Evolutionary conservation across 257 asterid species (phyloP).

Genomic region (Solanum pinnatisectum): DNA sequence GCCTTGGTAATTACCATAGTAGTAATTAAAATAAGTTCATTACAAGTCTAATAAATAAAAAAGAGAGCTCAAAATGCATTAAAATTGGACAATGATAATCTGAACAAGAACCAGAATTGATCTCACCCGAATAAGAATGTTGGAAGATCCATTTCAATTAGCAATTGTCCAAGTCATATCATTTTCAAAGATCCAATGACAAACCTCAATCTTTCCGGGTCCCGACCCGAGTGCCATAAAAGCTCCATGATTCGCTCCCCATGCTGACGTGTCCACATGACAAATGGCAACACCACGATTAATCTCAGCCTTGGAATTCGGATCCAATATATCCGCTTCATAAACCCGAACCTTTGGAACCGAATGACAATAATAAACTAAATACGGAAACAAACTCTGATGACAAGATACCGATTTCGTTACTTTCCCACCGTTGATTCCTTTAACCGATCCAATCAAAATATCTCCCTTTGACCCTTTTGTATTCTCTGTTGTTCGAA

Average conservation of each 20-base stretch:
- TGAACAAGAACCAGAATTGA: conserved; percentile 5
- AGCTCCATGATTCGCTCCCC: conserved; percentile 85
- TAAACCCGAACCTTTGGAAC: conserved; percentile 89
- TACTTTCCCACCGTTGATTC: conserved; percentile 55
- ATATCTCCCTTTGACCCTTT: conserved; percentile 35
- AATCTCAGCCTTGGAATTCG: conserved; percentile 32
- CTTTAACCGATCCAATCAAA: conserved; percentile 47
- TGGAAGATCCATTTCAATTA: conserved; percentile 8
- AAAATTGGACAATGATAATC: neutral
- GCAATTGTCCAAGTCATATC: conserved; percentile 78
- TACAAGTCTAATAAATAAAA: neutral
- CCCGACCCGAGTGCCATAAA: conserved; percentile 58
- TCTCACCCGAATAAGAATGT: neutral
- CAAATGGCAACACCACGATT: conserved; percentile 82
- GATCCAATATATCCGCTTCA: conserved; percentile 73
- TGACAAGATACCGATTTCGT: conserved; percentile 85
- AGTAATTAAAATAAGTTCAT: neutral
- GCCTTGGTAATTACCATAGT: neutral
- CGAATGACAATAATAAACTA: conserved; percentile 84
- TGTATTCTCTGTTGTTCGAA: conserved; percentile 40
- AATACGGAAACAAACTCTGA: conserved; percentile 68
- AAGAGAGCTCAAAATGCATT: neutral
- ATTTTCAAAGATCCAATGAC: conserved; percentile 90
- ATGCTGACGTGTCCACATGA: conserved; percentile 63
- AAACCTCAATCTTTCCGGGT: conserved; percentile 82